Percentiles rank a stretch among this genome's conserved stretches.
Conservation (phyloP, 2,329 filamentous ascomycete genomes). For the Trichophyton verrucosum region DNA sequence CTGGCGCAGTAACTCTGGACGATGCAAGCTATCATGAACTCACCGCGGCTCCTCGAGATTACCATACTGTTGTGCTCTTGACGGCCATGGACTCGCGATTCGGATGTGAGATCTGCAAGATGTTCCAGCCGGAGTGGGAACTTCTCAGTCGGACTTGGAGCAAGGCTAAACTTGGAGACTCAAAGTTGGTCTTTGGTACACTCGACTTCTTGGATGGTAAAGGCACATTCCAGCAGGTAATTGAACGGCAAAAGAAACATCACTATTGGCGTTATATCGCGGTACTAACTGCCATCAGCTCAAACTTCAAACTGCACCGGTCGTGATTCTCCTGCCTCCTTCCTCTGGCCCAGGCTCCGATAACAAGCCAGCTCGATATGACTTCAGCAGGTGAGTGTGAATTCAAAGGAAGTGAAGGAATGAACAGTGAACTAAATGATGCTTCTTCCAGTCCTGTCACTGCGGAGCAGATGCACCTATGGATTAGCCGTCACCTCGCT, state of each 20-base stretch:
- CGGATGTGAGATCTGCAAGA: constrained; percentile 72
- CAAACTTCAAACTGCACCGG: constrained; percentile 83
- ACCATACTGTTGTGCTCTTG: constrained; percentile 67
- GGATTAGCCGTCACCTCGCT: constrained; percentile 69
- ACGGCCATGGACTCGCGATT: constrained; percentile 76
- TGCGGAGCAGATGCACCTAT: constrained; percentile 66
- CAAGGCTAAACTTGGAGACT: constrained; percentile 51
- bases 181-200: constrained; percentile 61
- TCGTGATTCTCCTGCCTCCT: constrained; percentile 76
- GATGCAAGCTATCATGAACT: constrained; percentile 64
- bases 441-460: constrained; percentile 46
- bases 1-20: constrained; percentile 55
- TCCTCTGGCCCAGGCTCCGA: constrained; percentile 53
- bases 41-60: constrained; percentile 67
- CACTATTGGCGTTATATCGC: background rate
- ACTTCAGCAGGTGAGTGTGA: constrained; percentile 64
- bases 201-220: constrained; percentile 81
- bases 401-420: background rate
- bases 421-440: background rate
- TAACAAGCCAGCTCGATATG: constrained; percentile 61
- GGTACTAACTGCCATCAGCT: constrained; percentile 45
- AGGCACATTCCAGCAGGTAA: constrained; percentile 73
- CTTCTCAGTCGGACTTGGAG: constrained; percentile 75
- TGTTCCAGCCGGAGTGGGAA: constrained; percentile 93
- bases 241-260: background rate